phyloP scores from a whole-genome alignment of 1,284 basidiomycete genomes.

The Austroboletus rostrupii region DNA sequence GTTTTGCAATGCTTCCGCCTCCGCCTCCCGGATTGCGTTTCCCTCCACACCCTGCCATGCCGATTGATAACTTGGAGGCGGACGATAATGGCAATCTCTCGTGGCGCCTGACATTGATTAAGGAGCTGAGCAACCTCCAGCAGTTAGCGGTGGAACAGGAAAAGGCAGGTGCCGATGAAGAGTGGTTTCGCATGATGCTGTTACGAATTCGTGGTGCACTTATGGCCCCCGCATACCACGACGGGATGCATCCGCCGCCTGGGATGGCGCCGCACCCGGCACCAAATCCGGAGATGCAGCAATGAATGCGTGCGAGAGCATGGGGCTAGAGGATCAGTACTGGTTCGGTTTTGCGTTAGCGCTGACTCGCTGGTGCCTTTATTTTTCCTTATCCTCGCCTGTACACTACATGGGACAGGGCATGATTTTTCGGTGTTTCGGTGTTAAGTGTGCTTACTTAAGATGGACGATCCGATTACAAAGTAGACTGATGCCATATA shows the following conservation, averaged over 20 bases:
- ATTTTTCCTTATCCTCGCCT: constrained; percentile 2
- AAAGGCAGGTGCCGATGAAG: constrained; percentile 68
- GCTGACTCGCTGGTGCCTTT: constrained; percentile 1
- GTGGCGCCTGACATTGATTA: constrained; percentile 73
- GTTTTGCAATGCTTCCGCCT: constrained; percentile 57
- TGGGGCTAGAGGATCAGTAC: background rate
- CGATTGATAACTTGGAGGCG: constrained; percentile 61
- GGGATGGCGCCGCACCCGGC: constrained; percentile 36
- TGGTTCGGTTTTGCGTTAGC: constrained; percentile 10
- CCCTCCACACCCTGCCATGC: constrained; percentile 52
- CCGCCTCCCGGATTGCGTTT: constrained; percentile 59
- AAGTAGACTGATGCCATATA: background rate
- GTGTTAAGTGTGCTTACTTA: constrained; percentile 21
- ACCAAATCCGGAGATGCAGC: constrained; percentile 32
- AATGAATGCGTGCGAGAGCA: constrained; percentile 12
- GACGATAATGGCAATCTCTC: constrained; percentile 75
- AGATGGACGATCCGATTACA: constrained; percentile 20
- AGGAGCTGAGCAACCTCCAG: constrained; percentile 70
- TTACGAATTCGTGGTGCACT: constrained; percentile 66
- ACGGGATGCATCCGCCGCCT: constrained; percentile 56
- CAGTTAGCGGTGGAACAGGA: constrained; percentile 73
- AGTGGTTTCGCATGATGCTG: constrained; percentile 82
- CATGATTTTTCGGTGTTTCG: background rate
- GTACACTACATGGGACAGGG: constrained; percentile 1
- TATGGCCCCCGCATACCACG: constrained; percentile 59